Percentiles rank a stretch among this genome's conserved stretches.
phyloP scores from a whole-genome alignment of 495 filamentous ascomycete species.

The Aspergillus cristatus region DNA sequence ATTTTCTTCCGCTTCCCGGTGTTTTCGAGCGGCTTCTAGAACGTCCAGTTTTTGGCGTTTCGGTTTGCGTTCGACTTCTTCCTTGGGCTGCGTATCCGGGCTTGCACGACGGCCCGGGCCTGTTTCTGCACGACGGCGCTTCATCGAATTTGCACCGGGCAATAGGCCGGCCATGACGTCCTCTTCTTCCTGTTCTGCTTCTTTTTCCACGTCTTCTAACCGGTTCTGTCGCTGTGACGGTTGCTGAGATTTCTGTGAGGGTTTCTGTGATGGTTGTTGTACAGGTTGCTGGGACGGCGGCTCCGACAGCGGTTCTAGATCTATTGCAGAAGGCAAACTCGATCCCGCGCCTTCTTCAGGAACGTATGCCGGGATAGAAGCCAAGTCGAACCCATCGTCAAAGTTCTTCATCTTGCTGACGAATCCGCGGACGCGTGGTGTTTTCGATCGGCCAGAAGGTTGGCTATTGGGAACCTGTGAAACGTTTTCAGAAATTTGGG shows the following conservation, averaged over 20 bases:
- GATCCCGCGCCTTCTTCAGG: constrained; percentile 12
- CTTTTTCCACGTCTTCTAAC: constrained; percentile 14
- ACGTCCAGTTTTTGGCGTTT: constrained; percentile 58
- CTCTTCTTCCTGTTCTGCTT: constrained; percentile 33
- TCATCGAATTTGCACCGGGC: constrained; percentile 62
- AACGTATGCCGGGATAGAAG: constrained; percentile 28
- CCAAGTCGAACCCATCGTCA: constrained; percentile 48
- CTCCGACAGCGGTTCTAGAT: constrained; percentile 14
- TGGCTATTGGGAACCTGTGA: not conserved
- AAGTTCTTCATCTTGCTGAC: constrained; percentile 71
- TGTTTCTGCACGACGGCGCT: constrained; percentile 45
- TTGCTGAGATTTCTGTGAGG: constrained; percentile 6
- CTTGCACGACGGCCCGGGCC: constrained; percentile 8
- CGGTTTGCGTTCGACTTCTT: constrained; percentile 21
- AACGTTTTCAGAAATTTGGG: not conserved
- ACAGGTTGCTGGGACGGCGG: constrained; percentile 3
- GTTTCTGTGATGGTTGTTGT: no score
- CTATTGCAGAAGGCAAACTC: constrained; percentile 15
- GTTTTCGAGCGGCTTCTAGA: constrained; percentile 55
- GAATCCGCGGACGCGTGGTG: constrained; percentile 25
- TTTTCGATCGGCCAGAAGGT: constrained; percentile 12
- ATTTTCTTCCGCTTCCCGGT: constrained; percentile 61
- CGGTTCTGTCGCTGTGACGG: constrained; percentile 4
- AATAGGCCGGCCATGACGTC: constrained; percentile 56
- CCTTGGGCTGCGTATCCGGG: constrained; percentile 3